Evolutionary conservation across 768 basidiomycete species (phyloP).

Genomic region (Amylocystis lapponica): DNA sequence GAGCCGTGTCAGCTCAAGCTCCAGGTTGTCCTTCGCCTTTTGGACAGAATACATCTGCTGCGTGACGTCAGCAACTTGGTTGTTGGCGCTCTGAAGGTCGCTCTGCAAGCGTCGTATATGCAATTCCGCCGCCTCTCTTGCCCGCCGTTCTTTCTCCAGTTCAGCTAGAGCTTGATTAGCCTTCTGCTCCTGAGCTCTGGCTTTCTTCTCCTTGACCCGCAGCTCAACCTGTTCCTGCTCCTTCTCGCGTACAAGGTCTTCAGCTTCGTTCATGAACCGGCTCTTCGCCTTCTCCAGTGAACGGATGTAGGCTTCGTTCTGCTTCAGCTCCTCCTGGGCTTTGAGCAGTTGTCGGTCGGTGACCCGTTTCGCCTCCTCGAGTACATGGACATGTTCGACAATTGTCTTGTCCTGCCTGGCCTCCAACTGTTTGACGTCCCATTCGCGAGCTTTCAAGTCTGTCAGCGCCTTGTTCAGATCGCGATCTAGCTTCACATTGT

Average conservation of each 20-base stretch:
- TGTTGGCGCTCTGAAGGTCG: conserved; percentile 50
- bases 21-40: conserved; percentile 59
- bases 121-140: conserved; percentile 60
- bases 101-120: conserved; percentile 53
- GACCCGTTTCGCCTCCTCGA: conserved; percentile 92
- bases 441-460: conserved; percentile 76
- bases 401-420: conserved; percentile 95
- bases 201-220: conserved; percentile 63
- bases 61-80: conserved; percentile 50
- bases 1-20: conserved; percentile 59
- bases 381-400: conserved; percentile 94
- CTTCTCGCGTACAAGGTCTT: conserved; percentile 72
- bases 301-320: conserved; percentile 69
- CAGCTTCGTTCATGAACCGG: conserved; percentile 70
- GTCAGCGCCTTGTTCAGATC: conserved; percentile 77
- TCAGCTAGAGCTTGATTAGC: conserved; percentile 49
- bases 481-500: conserved; percentile 64
- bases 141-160: conserved; percentile 61
- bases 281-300: conserved; percentile 82
- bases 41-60: conserved; percentile 49
- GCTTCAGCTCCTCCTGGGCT: conserved; percentile 71
- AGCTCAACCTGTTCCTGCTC: conserved; percentile 64
- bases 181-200: conserved; percentile 55
- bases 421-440: conserved; percentile 81
- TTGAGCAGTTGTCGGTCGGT: conserved; percentile 88